Conservation (phyloP, 495 filamentous ascomycete species). For the Penicillium paradoxum region DNA sequence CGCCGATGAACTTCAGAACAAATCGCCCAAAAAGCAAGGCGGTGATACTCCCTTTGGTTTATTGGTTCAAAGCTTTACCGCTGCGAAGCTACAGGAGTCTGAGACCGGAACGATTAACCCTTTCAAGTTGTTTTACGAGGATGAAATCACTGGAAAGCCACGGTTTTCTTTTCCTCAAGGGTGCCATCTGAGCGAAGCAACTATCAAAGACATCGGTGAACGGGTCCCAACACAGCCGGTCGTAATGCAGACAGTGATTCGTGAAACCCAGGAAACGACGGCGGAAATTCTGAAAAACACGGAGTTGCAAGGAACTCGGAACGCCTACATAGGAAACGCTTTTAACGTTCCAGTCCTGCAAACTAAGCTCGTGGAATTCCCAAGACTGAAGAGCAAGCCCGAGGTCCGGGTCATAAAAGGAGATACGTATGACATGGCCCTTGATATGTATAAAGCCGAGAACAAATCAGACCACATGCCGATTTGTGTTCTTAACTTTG, state of each 20-base stretch:
- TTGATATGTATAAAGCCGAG: conserved; percentile 28
- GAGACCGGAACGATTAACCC: too few relatives aligned
- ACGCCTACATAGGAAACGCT: not conserved
- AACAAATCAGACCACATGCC: conserved; percentile 19
- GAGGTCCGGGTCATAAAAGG: conserved; percentile 40
- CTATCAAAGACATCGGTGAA: too few relatives aligned
- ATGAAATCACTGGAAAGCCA: too few relatives aligned
- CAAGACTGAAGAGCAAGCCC: conserved; percentile 6
- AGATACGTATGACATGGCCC: conserved; percentile 49
- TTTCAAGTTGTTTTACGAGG: too few relatives aligned
- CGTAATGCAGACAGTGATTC: not conserved
- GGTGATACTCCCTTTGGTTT: too few relatives aligned
- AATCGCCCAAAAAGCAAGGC: not conserved
- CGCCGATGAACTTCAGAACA: not conserved
- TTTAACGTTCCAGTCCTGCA: conserved; percentile 3
- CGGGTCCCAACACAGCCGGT: too few relatives aligned
- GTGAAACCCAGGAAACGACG: not conserved
- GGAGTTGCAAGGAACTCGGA: conserved; percentile 7
- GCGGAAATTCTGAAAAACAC: not conserved
- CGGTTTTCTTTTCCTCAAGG: too few relatives aligned
- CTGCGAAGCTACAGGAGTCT: too few relatives aligned
- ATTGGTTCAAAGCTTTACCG: too few relatives aligned
- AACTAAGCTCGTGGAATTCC: conserved; percentile 9
- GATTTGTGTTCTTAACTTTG: conserved; percentile 59
- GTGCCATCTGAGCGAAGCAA: not conserved